These are phyloP conservation scores for Candida coquimbonensis DNA, from an alignment of 805 yeast species.

Conservation along the genomic window DNA sequence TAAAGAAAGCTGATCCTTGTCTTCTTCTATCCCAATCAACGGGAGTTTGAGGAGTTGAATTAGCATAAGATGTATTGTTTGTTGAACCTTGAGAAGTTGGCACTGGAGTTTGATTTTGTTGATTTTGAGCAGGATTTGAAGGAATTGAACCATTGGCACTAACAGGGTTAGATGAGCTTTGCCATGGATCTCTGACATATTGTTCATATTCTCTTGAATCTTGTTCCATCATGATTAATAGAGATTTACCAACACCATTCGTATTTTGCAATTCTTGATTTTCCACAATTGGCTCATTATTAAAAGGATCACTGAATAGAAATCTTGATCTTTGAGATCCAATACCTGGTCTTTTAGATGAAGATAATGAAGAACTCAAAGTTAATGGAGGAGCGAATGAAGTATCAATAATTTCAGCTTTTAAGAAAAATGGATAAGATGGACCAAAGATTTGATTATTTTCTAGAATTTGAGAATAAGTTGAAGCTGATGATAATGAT, in stretches of 20 bases:
- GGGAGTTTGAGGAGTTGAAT: conserved; percentile 36
- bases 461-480: conserved; percentile 34
- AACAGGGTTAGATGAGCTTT: conserved; percentile 7
- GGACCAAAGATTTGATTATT: conserved; percentile 45
- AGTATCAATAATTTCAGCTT: conserved; percentile 35
- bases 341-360: conserved; percentile 43
- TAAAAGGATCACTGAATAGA: conserved; percentile 60
- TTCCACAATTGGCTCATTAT: conserved; percentile 23
- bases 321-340: conserved; percentile 61
- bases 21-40: conserved; percentile 46
- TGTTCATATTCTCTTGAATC: conserved; percentile 34
- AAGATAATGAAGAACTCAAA: conserved; percentile 24
- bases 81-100: conserved; percentile 12
- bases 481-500: conserved; percentile 37
- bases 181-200: conserved; percentile 39
- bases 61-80: conserved; percentile 9
- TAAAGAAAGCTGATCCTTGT: conserved; percentile 48
- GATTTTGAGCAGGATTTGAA: conserved; percentile 9
- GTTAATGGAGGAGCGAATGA: conserved; percentile 13
- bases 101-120: conserved; percentile 4
- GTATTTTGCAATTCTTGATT: conserved; percentile 16
- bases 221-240: conserved; percentile 33
- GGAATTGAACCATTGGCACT: conserved; percentile 1
- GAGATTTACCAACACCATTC: conserved; percentile 34
- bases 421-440: conserved; percentile 31